Evolutionary conservation across 2,329 filamentous ascomycete genomes (phyloP).

Genomic region (Penicillium griseofulvum): DNA sequence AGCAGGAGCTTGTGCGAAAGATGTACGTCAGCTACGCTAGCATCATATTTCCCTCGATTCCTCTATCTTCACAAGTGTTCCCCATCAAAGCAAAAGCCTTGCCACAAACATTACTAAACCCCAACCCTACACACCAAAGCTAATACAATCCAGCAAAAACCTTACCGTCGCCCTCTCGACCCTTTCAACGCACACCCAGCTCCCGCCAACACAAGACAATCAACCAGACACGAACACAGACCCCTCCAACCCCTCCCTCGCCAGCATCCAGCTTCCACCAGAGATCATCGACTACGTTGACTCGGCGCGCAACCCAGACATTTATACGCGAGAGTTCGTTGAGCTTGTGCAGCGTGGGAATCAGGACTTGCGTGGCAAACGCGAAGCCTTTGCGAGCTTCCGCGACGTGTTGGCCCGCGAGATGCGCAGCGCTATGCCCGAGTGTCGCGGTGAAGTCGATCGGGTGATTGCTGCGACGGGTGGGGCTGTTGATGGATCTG

Average conservation of each 20-base stretch:
- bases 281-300: slow-evolving; percentile 65
- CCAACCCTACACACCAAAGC: not conserved
- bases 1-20: slow-evolving; percentile 57
- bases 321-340: slow-evolving; percentile 65
- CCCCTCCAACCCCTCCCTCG: slow-evolving; percentile 44
- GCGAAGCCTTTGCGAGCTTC: slow-evolving; percentile 58
- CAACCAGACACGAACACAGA: slow-evolving; percentile 28
- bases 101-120: not conserved
- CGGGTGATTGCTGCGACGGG: slow-evolving; percentile 47
- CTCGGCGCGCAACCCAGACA: slow-evolving; percentile 62
- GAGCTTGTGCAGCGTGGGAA: slow-evolving; percentile 63
- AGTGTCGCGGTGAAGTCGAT: slow-evolving; percentile 54
- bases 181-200: slow-evolving; percentile 46
- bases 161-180: slow-evolving; percentile 55
- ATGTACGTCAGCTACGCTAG: slow-evolving; percentile 44
- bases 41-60: not conserved
- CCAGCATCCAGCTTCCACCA: slow-evolving; percentile 56
- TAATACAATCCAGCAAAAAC: slow-evolving; percentile 41
- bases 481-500: slow-evolving; percentile 10
- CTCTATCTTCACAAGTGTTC: not conserved
- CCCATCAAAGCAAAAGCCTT: not conserved
- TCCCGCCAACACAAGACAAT: slow-evolving; percentile 12
- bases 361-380: slow-evolving; percentile 60
- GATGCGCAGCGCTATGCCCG: slow-evolving; percentile 58
- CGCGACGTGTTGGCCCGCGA: slow-evolving; percentile 59